Evolutionary conservation across 2,329 filamentous ascomycete species (phyloP).

Genomic region (Talaromyces sp.): DNA sequence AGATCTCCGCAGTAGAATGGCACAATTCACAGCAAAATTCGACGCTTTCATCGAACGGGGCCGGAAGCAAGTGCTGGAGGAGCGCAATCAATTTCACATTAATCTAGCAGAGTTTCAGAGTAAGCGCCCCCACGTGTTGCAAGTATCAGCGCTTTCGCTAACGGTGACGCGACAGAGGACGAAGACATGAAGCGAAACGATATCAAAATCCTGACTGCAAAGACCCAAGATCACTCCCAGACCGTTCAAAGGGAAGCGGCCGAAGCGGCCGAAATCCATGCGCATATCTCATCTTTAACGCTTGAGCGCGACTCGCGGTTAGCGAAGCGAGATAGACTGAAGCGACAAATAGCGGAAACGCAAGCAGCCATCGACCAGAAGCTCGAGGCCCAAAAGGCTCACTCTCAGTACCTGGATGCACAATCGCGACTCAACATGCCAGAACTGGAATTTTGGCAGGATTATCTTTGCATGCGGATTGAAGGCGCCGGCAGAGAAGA

Average conservation of each 20-base stretch:
- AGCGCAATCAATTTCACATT: slow-evolving; percentile 89
- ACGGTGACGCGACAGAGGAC: slow-evolving; percentile 59
- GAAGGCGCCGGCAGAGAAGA: slow-evolving; percentile 83
- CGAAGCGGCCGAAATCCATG: slow-evolving; percentile 59
- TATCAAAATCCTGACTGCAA: slow-evolving; percentile 67
- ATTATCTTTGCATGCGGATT: slow-evolving; percentile 79
- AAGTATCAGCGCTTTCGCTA: background rate
- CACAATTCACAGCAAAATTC: slow-evolving; percentile 82
- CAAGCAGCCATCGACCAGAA: slow-evolving; percentile 42
- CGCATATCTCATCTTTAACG: slow-evolving; percentile 53
- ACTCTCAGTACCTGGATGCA: slow-evolving; percentile 67
- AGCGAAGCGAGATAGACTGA: slow-evolving; percentile 51
- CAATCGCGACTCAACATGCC: slow-evolving; percentile 87
- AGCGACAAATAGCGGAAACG: slow-evolving; percentile 49
- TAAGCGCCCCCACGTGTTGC: slow-evolving; percentile 33
- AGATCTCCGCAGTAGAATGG: slow-evolving; percentile 90
- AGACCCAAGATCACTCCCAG: slow-evolving; percentile 51
- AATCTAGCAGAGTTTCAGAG: slow-evolving; percentile 86
- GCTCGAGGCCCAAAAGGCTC: slow-evolving; percentile 40
- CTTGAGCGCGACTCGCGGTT: slow-evolving; percentile 52
- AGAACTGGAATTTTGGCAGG: slow-evolving; percentile 94
- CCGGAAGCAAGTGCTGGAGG: slow-evolving; percentile 81
- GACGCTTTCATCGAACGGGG: slow-evolving; percentile 92
- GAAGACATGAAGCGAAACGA: slow-evolving; percentile 83
- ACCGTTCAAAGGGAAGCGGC: slow-evolving; percentile 54